phyloP scores from a whole-genome alignment of 148 eudicot species.

The Drosera capensis region DNA sequence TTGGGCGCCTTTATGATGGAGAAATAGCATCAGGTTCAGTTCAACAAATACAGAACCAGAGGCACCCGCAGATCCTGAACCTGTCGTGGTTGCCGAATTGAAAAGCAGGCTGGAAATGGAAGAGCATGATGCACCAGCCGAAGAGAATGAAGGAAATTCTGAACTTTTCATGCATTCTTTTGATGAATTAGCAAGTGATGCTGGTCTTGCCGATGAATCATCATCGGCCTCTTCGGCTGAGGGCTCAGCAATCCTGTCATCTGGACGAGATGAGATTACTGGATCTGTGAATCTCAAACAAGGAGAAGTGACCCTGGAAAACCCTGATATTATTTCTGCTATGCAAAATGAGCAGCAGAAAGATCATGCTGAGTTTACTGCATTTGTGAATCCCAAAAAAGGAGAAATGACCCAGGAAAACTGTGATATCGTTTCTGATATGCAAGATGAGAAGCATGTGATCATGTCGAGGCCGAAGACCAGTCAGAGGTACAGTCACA shows the following conservation, averaged over 20 bases:
- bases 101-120: conserved; percentile 5
- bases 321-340: too few relatives aligned
- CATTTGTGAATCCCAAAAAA: background rate
- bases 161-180: too few relatives aligned
- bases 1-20: background rate
- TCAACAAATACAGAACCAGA: background rate
- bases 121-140: conserved; percentile 2
- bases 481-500: background rate
- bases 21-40: background rate
- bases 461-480: background rate
- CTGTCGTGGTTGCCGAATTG: conserved; percentile 2
- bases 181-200: too few relatives aligned
- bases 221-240: too few relatives aligned
- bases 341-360: too few relatives aligned
- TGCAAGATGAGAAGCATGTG: background rate
- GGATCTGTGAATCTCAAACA: too few relatives aligned
- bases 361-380: too few relatives aligned
- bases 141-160: too few relatives aligned
- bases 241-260: background rate
- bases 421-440: background rate
- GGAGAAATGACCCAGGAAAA: background rate
- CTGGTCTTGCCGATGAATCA: too few relatives aligned
- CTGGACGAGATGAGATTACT: too few relatives aligned
- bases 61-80: conserved; percentile 1
- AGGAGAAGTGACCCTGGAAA: too few relatives aligned